Evolutionary conservation across 192 early-diverging fungal species (phyloP), one percentile per base, ranked within the genome.

Genomic region (Geosiphon pyriformis): DNA sequence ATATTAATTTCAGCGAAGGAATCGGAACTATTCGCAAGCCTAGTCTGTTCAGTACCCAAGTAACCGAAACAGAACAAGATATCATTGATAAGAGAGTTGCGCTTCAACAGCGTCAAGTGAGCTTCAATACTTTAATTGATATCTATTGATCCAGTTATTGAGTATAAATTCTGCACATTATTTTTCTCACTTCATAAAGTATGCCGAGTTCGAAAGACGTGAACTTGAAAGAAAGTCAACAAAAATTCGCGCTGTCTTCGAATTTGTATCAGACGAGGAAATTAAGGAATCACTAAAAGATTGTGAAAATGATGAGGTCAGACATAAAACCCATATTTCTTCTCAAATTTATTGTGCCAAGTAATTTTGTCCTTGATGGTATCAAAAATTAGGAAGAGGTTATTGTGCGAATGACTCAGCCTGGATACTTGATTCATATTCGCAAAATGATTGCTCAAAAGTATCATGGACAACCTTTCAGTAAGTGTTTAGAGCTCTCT

Each of bases 11-110:
- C 70, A 91, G 90, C 74, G 85, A 88, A 30, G 77, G 77, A 33
- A 90, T 92, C 70, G 84, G 82, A 70, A 86, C 79, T 10, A 82
- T 90, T 56, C 85, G 89, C 46, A 95, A 94, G 71, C 89, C 92
- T 62, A 87, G 90, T 37, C 86, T 97, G 1, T 97, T 97, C 75
- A 80, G 87, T 67, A 85, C 94, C 58, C 91, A 94, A 74, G 87
- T 95, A 27, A 97, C 94, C 0, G 89, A 90, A 69, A 86, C 89
- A 46, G 94, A 97, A 72, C 84, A 85, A 85, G 83, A 83, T 50
- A 92, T 97, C 67, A 97, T 97, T 74, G 82, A 93, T 70, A 85
- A 92, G 74, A 83, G 93, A 6, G 89, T 97, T 11, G 92, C 88
- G 20, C 80, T 97, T 51, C 93, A 95, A 69, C 94, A 93, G 66